Evolutionary conservation across 192 early-diverging fungal species (phyloP), one percentile per base, ranked within the genome.

Genomic region (Rhizoclosmatium globosum): DNA sequence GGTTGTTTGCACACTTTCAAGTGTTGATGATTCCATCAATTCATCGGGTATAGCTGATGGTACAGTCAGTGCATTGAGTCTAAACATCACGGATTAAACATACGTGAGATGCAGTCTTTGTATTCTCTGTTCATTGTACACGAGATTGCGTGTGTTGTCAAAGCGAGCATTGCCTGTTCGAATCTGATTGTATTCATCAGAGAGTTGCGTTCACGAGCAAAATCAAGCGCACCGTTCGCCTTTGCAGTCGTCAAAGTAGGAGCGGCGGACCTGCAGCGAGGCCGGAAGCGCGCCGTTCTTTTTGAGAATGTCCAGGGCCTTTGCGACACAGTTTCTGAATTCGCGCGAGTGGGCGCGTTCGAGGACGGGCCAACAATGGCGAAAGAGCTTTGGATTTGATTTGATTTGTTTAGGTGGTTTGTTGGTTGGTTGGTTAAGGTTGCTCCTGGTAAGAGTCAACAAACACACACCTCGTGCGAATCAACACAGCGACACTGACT

Each of bases 221-320:
- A 31, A n/a, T 0, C 53, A 56, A 56, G 53, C 53, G 53, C 39
- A 84, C 82, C 83, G 38, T 59, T 82, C 84, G 17, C 84, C 84
- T 31, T 75, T 50, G 48, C 81, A 83, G 44, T 85, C 84, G 50
- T 85, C 84, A 50, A 85, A 82, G 44, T 69, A 70, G 1, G 74
- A 77, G 21, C 75, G 64, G 9, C 84, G 48, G 21, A 85, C 64
- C 3, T 50, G 53, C 3, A 79, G 62, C 43, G 79, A 71, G 15
- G 67, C 43, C 17, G 84, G 81, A 21, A 85, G 45, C 4, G 78
- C 57, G 44, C 79, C 81, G n/a, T 71, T 71, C 57, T 83, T 83
- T 61, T 83, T 85, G 59, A 85, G 69, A 21, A 50, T 3, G 31
- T 85, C 84, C n/a, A 85, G 77, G 57, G 68, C 74, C 57, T 80